A percentile compares a stretch with the other conserved stretches of the same genome.
phyloP scores from a whole-genome alignment of 192 early-diverging fungal species.

The Linnemannia hyalina region DNA sequence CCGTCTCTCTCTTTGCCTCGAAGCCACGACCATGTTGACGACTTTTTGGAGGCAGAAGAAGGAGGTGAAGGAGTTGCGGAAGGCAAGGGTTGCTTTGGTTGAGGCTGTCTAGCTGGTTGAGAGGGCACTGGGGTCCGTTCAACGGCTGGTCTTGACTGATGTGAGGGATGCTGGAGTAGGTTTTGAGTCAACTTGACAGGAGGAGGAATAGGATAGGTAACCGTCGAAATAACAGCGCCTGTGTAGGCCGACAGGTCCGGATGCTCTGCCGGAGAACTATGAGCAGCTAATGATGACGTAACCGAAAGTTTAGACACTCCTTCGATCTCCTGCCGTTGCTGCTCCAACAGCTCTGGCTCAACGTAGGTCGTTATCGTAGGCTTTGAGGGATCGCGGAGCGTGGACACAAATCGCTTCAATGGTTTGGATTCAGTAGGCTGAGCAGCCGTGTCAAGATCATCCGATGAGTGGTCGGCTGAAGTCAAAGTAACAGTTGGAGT shows the following conservation, averaged over 20 bases:
- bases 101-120: neutral
- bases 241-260: neutral
- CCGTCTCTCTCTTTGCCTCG: constrained; percentile 49
- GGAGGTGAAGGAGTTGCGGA: neutral
- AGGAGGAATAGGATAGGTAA: constrained; percentile 48
- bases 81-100: constrained; percentile 2
- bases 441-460: neutral
- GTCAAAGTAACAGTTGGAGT: neutral
- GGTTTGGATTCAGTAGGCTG: neutral
- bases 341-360: constrained; percentile 47
- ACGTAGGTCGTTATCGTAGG: constrained; percentile 52
- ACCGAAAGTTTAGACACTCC: neutral
- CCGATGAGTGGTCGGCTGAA: neutral
- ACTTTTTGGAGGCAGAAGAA: constrained; percentile 33
- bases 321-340: constrained; percentile 35
- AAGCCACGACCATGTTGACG: constrained; percentile 56
- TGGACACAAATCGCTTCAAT: constrained; percentile 49
- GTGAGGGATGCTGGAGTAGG: constrained; percentile 31
- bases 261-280: neutral
- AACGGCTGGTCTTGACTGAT: neutral
- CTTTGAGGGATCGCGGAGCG: constrained; percentile 44
- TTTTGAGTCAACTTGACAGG: constrained; percentile 49
- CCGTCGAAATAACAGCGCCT: constrained; percentile 11
- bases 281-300: neutral
- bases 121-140: neutral